Conservation (phyloP, 208 protist species). For the Trichomonas vaginalis region DNA sequence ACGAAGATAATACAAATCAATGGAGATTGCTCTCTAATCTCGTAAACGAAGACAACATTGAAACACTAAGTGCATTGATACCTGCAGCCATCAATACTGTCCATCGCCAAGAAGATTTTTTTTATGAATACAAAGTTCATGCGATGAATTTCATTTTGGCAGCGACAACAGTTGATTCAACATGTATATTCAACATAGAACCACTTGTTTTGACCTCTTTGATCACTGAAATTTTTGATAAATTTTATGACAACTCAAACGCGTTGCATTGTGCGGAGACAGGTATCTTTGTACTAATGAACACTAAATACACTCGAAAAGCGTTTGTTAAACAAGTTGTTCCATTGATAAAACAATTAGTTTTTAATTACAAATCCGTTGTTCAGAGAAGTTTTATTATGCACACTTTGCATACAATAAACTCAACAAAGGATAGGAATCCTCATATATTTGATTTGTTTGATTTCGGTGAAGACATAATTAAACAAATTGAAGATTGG, state of each 20-base stretch:
- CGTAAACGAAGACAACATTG: neutral
- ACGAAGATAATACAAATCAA: neutral
- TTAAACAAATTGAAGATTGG: neutral
- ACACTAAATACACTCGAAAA: neutral
- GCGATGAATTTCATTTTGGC: neutral
- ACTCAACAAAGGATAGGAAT: neutral
- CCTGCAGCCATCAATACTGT: neutral
- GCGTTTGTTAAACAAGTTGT: neutral
- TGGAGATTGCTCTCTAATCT: neutral
- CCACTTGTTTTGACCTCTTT: neutral
- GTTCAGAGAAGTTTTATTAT: neutral
- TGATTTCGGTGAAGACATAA: neutral
- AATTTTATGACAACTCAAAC: neutral
- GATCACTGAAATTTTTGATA: neutral
- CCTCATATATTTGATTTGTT: neutral
- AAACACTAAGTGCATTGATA: neutral
- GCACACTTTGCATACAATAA: neutral
- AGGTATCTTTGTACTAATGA: neutral
- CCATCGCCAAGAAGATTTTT: neutral
- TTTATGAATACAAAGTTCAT: neutral
- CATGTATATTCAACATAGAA: neutral
- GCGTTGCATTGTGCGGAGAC: neutral
- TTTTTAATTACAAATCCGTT: neutral
- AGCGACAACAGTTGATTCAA: neutral
- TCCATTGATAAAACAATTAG: neutral